phyloP scores from a whole-genome alignment of 768 basidiomycete genomes.

The Trametes elegans region DNA sequence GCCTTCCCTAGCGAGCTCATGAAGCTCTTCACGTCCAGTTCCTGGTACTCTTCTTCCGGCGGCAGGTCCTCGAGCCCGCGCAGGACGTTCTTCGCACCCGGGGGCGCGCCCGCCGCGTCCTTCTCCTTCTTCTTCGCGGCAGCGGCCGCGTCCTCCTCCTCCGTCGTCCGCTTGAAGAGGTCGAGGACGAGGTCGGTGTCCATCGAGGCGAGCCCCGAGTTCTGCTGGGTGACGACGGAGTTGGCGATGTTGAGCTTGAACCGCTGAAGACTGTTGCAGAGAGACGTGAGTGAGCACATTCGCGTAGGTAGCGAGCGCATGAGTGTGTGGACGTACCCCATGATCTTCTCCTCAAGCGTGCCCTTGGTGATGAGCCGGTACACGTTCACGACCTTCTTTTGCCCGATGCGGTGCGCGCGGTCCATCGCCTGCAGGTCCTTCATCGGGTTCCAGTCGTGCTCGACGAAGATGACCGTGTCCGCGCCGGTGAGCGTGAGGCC shows the following conservation, averaged over 20 bases:
- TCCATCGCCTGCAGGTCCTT: slow-evolving; percentile 99
- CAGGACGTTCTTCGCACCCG: slow-evolving; percentile 79
- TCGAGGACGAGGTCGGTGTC: slow-evolving; percentile 96
- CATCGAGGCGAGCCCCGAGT: slow-evolving; percentile 91
- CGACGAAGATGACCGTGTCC: slow-evolving; percentile 98
- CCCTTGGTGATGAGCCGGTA: slow-evolving; percentile 97
- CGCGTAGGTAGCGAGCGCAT: slow-evolving; percentile 2
- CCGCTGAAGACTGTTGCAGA: slow-evolving; percentile 75
- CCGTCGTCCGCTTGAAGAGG: slow-evolving; percentile 78
- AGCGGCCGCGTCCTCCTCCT: slow-evolving; percentile 67
- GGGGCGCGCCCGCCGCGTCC: slow-evolving; percentile 49
- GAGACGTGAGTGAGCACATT: neutral
- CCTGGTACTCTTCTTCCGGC: slow-evolving; percentile 89
- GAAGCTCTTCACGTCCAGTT: slow-evolving; percentile 82
- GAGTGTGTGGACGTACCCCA: slow-evolving; percentile 70
- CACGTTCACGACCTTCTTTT: slow-evolving; percentile 99
- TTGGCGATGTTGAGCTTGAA: slow-evolving; percentile 99
- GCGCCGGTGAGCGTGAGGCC: slow-evolving; percentile 96
- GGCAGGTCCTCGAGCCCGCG: slow-evolving; percentile 91
- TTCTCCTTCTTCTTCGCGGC: slow-evolving; percentile 54
- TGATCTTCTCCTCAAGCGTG: slow-evolving; percentile 98
- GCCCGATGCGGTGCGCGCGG: slow-evolving; percentile 94
- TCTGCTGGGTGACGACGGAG: slow-evolving; percentile 96
- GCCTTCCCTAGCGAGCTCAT: slow-evolving; percentile 78
- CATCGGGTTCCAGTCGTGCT: slow-evolving; percentile 99